Conservation (phyloP, 805 yeast genomes). For the Metahyphopichia silvanorum region DNA sequence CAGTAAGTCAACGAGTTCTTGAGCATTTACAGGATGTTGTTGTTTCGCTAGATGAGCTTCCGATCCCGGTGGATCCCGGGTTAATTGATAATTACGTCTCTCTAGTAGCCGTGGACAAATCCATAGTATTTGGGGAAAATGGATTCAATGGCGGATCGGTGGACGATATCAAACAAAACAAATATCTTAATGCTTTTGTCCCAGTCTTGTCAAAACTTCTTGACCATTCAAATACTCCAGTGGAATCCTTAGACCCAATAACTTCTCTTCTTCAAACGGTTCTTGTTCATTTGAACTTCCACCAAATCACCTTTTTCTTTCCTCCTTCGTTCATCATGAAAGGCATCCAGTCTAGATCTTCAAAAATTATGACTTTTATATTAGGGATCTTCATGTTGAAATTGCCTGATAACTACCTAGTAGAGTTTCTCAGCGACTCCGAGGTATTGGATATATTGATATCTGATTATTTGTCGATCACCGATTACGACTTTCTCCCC, state of each 20-base stretch:
- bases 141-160: not conserved
- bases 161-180: not conserved
- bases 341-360: not conserved
- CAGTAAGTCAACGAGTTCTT: not conserved
- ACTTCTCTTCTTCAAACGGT: not conserved
- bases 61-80: not conserved
- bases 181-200: not conserved
- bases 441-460: not conserved
- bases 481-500: not conserved
- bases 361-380: not conserved
- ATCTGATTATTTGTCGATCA: not conserved
- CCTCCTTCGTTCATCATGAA: not conserved
- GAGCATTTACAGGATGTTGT: constrained; percentile 1
- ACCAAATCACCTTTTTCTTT: constrained; percentile 1
- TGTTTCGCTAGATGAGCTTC: not conserved
- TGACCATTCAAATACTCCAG: constrained; percentile 1
- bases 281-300: not conserved
- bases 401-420: not conserved
- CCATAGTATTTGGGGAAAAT: not conserved
- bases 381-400: not conserved
- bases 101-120: not conserved
- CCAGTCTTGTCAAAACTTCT: constrained; percentile 1
- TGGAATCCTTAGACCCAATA: not conserved
- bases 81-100: not conserved
- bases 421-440: constrained; percentile 1